Percentiles rank a stretch among this genome's conserved stretches.
These are phyloP conservation scores for Lojkania enalia DNA, from an alignment of 2,329 filamentous ascomycete genomes.

Conservation along the genomic window DNA sequence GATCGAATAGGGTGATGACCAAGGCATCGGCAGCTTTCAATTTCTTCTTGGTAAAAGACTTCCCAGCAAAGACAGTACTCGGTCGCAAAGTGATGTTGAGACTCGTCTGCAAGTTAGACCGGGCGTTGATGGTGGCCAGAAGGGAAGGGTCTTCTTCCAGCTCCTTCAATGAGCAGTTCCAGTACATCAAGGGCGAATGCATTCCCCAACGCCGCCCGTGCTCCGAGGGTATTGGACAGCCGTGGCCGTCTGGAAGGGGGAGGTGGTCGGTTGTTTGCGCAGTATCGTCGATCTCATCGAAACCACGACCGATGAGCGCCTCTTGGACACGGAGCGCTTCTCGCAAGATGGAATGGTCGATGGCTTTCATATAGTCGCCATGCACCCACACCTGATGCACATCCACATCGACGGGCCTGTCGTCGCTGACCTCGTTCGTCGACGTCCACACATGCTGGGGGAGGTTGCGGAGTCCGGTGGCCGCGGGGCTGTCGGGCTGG, in stretches of 20 bases:
- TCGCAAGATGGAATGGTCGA: constrained; percentile 66
- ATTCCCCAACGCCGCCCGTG: constrained; percentile 73
- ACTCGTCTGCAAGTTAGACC: constrained; percentile 63
- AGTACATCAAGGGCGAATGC: constrained; percentile 82
- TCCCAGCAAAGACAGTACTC: constrained; percentile 82
- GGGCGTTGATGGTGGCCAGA: constrained; percentile 69
- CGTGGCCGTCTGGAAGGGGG: background rate
- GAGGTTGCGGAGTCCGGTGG: constrained; percentile 70
- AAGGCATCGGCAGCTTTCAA: constrained; percentile 75
- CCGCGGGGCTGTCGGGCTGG: constrained; percentile 72
- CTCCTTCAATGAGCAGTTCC: constrained; percentile 66
- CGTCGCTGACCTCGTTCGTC: constrained; percentile 64
- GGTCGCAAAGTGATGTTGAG: constrained; percentile 76
- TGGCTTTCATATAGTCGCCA: constrained; percentile 76
- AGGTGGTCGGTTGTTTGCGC: background rate
- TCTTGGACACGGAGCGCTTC: constrained; percentile 72
- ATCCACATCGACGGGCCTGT: constrained; percentile 65
- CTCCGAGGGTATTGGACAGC: constrained; percentile 24
- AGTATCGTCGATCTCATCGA: constrained; percentile 13
- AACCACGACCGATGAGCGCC: constrained; percentile 61
- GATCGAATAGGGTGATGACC: constrained; percentile 75
- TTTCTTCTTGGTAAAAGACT: constrained; percentile 68
- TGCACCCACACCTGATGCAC: constrained; percentile 84
- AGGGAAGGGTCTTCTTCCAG: constrained; percentile 66
- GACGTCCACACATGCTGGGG: constrained; percentile 83